Evolutionary conservation across 73 alveolate genomes (phyloP), one percentile per base, ranked within the genome.

Genomic region (Diophrys sp.): DNA sequence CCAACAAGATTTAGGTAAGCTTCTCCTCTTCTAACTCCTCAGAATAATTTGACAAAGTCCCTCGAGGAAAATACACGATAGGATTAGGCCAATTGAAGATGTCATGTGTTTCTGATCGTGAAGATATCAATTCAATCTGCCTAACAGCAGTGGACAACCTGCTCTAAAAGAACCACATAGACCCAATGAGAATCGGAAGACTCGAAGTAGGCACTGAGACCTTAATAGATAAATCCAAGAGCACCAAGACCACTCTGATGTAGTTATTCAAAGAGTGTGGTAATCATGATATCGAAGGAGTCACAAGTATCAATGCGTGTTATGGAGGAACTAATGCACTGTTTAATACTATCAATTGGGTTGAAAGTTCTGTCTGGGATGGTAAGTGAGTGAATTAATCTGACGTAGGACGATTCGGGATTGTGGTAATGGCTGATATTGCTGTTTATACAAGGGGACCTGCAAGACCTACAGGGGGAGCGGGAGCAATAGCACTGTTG

Each of bases 121-220:
- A 97, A 90, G 99, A 97, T 88, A 91, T 96, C n/a, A 97, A 95
- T 74, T 91, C 99, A 8, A 86, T 97, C 78, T 86, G 96, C 31
- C 85, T 96, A 77, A 96, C 99, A 70, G 98, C 83, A 14, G 96
- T 97, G 25, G 79, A 90, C 54, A 93, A 93, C 76, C 78, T 96
- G n/a, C 69, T 97, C 54, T 90, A 85, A 67, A 97, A 97, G 82
- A 79, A 97, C 80, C 62, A 84, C 34, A 85, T 97, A 31, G 87
- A 90, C 67, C 93, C 96, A 67, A 82, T 84, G 54, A 79, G 87
- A 31, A 95, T 97, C 26, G 98, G 99, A 29, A 85, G 99, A 78
- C 91, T 97, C 62, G 99, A 97, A 83, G 98, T 97, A 0, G 99
- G 99, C 0, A 96, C 99, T 23, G 99, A 97, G 83, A 96, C 99